Percentiles rank a stretch among this genome's conserved stretches.
Evolutionary conservation across 257 asterid genomes (phyloP).

Genomic region (Petrea volubilis): DNA sequence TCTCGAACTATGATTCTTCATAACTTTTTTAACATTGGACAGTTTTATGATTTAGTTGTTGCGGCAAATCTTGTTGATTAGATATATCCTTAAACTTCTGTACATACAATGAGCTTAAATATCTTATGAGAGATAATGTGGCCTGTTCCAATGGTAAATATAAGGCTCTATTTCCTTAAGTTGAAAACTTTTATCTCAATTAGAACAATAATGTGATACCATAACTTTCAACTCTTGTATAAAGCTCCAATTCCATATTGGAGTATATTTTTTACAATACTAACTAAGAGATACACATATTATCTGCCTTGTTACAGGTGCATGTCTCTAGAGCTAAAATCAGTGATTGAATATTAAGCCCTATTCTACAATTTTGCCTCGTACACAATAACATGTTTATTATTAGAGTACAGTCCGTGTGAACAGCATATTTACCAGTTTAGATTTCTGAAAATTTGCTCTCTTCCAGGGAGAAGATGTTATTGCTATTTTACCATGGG

Average conservation of each 20-base stretch:
- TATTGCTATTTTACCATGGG: slow-evolving; percentile 85
- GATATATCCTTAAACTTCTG: slow-evolving; percentile 24
- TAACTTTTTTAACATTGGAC: not conserved
- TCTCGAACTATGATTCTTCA: not conserved
- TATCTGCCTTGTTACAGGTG: slow-evolving; percentile 13
- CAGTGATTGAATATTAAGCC: not conserved
- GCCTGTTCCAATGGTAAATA: not conserved
- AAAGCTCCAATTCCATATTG: too few species aligned
- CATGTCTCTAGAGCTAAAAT: not conserved
- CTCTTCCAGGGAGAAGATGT: slow-evolving; percentile 73
- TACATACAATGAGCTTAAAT: not conserved
- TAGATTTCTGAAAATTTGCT: slow-evolving; percentile 6
- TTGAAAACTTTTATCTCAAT: too few species aligned
- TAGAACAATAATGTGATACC: too few species aligned
- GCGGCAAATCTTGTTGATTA: not conserved
- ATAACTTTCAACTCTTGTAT: not conserved
- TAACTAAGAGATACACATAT: slow-evolving; percentile 42
- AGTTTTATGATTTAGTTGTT: not conserved
- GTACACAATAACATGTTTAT: not conserved
- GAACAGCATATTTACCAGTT: not conserved
- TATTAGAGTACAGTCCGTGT: not conserved
- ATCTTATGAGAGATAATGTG: not conserved
- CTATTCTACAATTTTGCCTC: not conserved
- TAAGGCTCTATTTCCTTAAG: not conserved
- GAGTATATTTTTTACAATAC: not conserved